A percentile compares a stretch with the other conserved stretches of the same genome.
These are phyloP conservation scores for Porodaedalea pini DNA, from an alignment of 1,284 basidiomycete genomes.

Conservation along the genomic window DNA sequence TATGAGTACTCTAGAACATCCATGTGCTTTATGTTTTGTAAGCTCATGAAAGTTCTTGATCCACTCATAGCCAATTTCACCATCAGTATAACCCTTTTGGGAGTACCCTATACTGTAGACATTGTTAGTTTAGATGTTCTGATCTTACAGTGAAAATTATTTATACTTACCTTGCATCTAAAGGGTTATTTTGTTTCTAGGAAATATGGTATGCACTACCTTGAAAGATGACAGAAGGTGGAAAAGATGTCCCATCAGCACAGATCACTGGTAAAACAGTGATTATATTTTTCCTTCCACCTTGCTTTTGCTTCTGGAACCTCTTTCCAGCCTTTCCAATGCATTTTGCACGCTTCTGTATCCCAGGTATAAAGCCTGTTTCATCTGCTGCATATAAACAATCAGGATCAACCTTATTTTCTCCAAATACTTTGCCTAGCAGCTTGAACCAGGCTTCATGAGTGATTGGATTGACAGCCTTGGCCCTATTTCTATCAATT, in stretches of 20 bases:
- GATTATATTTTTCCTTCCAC: slow-evolving; percentile 1
- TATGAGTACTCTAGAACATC: not conserved
- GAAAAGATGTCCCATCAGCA: slow-evolving; percentile 1
- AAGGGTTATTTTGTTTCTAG: slow-evolving; percentile 7
- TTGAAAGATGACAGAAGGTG: not conserved
- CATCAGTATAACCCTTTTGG: slow-evolving; percentile 6
- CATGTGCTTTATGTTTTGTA: slow-evolving; percentile 1
- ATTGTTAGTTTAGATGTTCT: not conserved
- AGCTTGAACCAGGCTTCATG: slow-evolving; percentile 32
- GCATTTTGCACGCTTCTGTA: not conserved
- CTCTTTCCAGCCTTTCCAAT: slow-evolving; percentile 1
- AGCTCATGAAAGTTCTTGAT: not conserved
- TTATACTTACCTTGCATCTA: slow-evolving; percentile 1
- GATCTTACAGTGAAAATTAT: not conserved
- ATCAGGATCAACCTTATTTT: slow-evolving; percentile 23
- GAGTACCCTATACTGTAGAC: slow-evolving; percentile 2
- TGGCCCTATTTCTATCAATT: slow-evolving; percentile 32
- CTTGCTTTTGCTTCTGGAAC: not conserved
- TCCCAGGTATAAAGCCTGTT: slow-evolving; percentile 3
- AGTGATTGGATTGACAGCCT: slow-evolving; percentile 35
- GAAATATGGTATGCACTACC: not conserved
- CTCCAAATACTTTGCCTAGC: slow-evolving; percentile 24
- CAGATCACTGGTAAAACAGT: slow-evolving; percentile 3
- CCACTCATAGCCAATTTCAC: not conserved
- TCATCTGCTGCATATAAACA: slow-evolving; percentile 9